Conservation (phyloP, 73 alveolate species). For the Paramecium octaurelia region DNA sequence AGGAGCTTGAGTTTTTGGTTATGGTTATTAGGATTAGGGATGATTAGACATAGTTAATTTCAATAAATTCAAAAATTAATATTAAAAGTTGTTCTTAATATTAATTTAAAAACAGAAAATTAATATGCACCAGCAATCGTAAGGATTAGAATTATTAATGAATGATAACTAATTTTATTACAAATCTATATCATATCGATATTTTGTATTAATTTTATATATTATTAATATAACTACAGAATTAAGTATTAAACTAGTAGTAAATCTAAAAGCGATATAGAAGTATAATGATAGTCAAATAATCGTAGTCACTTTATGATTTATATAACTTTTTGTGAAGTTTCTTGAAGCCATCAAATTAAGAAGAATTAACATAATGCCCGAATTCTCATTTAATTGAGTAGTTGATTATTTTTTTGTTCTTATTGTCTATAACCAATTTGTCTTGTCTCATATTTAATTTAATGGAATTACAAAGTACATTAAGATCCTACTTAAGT, state of each 20-base stretch:
- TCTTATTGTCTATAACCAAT: neutral
- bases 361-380: neutral
- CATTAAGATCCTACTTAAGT: slow-evolving; percentile 19
- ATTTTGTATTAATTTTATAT: too few relatives aligned
- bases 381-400: neutral
- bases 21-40: slow-evolving; percentile 11
- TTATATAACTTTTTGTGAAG: neutral
- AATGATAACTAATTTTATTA: neutral
- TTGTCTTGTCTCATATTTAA: neutral
- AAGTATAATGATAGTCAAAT: neutral
- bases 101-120: neutral
- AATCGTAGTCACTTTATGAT: neutral
- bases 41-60: neutral
- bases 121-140: neutral
- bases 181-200: neutral
- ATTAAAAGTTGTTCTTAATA: neutral
- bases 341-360: neutral
- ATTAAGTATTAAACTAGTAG: neutral
- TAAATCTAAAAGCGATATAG: neutral
- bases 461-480: neutral
- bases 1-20: neutral
- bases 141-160: neutral
- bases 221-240: neutral
- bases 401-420: neutral
- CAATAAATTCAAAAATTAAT: neutral